Conservation (phyloP, 2,329 filamentous ascomycete genomes). For the Aspergillus ruber region DNA sequence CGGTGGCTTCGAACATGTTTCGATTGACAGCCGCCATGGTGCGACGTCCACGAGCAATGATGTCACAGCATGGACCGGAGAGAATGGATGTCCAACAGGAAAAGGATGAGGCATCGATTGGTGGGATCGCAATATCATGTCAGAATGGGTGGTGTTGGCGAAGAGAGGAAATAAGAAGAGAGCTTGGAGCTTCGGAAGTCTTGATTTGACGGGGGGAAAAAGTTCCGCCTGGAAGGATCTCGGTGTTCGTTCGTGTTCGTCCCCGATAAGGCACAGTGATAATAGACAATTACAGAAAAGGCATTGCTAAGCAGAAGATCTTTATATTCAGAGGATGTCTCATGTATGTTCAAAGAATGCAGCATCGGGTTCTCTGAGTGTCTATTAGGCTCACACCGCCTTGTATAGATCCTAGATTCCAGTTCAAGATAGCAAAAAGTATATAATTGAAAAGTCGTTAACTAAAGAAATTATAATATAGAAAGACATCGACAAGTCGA, state of each 20-base stretch:
- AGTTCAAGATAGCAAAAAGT: not conserved
- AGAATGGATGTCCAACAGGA: not conserved
- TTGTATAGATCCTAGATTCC: not conserved
- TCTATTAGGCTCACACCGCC: not conserved
- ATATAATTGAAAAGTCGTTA: not conserved
- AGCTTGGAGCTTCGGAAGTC: not conserved
- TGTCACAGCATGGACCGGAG: conserved; percentile 22
- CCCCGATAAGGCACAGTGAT: too few relatives aligned
- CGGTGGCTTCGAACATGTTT: conserved; percentile 37
- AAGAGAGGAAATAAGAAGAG: not conserved
- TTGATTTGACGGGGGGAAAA: not conserved
- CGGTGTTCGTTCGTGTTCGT: too few relatives aligned
- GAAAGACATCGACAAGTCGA: not conserved
- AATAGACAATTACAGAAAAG: too few relatives aligned
- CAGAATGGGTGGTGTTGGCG: conserved; percentile 2
- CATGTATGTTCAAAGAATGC: not conserved
- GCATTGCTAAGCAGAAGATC: too few relatives aligned
- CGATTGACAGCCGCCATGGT: conserved; percentile 37
- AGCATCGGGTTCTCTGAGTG: not conserved
- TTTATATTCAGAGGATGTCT: too few relatives aligned
- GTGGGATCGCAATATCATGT: not conserved
- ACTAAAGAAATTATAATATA: not conserved
- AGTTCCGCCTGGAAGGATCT: not conserved
- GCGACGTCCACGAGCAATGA: conserved; percentile 22
- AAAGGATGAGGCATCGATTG: not conserved